Evolutionary conservation across 352 stramenopile species (phyloP).

Genomic region (Pythium rishiriense): DNA sequence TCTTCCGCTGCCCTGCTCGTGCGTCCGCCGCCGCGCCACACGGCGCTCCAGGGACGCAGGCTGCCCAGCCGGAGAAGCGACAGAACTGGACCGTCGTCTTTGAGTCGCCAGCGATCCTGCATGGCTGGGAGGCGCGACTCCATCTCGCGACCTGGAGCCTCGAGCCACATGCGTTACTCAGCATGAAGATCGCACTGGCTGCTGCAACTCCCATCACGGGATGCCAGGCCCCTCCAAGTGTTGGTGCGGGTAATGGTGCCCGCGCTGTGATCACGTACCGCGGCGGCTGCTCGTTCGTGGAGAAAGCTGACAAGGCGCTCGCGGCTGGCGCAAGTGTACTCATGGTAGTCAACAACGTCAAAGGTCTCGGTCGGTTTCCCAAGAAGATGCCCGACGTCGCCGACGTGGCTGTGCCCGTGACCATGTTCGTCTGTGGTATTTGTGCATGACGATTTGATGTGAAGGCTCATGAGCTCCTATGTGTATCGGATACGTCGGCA

Average conservation of each 20-base stretch:
- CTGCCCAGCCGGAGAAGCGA: not conserved
- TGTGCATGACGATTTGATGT: too few relatives aligned
- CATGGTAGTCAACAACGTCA: constrained; percentile 70
- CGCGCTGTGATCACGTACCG: constrained; percentile 40
- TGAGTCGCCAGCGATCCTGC: constrained; percentile 40
- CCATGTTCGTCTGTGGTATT: constrained; percentile 39
- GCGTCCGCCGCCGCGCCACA: not conserved
- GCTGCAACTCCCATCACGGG: constrained; percentile 43
- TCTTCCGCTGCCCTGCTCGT: constrained; percentile 40
- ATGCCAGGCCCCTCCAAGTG: constrained; percentile 30
- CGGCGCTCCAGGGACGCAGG: not conserved
- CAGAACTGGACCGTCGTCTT: constrained; percentile 67
- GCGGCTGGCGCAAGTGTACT: constrained; percentile 37
- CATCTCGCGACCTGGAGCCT: constrained; percentile 64
- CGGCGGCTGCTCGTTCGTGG: constrained; percentile 63
- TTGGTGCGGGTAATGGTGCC: constrained; percentile 11
- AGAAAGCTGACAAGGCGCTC: constrained; percentile 50
- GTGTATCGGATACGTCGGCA: constrained; percentile 15
- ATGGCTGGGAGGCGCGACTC: constrained; percentile 50
- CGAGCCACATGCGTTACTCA: constrained; percentile 25
- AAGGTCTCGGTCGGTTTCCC: constrained; percentile 58
- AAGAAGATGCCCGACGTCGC: constrained; percentile 30
- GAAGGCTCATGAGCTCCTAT: not conserved
- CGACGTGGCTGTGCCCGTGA: constrained; percentile 45
- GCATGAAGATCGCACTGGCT: constrained; percentile 29